These are phyloP conservation scores for Russula dissimulans DNA, from an alignment of 768 basidiomycete species.

Conservation along the genomic window DNA sequence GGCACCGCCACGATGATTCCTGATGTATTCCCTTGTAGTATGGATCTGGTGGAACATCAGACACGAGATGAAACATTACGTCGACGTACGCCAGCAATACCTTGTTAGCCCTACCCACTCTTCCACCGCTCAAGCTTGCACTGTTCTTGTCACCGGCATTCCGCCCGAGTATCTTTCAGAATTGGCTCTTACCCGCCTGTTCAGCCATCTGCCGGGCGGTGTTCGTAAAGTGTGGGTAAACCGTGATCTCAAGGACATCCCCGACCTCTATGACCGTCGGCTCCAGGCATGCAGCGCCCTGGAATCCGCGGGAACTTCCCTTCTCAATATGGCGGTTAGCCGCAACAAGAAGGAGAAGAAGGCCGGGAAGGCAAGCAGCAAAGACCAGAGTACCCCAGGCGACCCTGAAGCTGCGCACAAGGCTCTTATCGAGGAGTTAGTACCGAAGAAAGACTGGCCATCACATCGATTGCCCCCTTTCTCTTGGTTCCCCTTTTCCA, in stretches of 20 bases:
- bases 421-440: constrained; percentile 34
- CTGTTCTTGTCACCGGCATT: constrained; percentile 85
- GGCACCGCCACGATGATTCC: neutral
- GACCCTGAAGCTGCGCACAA: constrained; percentile 26
- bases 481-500: constrained; percentile 41
- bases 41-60: constrained; percentile 84
- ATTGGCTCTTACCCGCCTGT: constrained; percentile 54
- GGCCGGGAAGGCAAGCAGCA: constrained; percentile 29
- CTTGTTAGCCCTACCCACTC: constrained; percentile 69
- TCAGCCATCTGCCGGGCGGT: constrained; percentile 82
- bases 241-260: constrained; percentile 79
- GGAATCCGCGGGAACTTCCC: constrained; percentile 73
- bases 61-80: constrained; percentile 71
- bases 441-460: constrained; percentile 68
- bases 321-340: constrained; percentile 71
- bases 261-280: constrained; percentile 71
- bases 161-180: constrained; percentile 71
- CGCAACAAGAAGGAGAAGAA: constrained; percentile 49
- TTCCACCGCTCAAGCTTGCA: constrained; percentile 75
- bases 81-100: constrained; percentile 71
- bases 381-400: constrained; percentile 15
- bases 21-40: constrained; percentile 32
- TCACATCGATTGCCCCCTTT: constrained; percentile 57
- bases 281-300: constrained; percentile 66
- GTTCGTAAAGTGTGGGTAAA: constrained; percentile 90